Evolutionary conservation across 1,139 yeast species (phyloP), one percentile per base, ranked within the genome.

Genomic region (Lodderomyces pseudojiufengensis): DNA sequence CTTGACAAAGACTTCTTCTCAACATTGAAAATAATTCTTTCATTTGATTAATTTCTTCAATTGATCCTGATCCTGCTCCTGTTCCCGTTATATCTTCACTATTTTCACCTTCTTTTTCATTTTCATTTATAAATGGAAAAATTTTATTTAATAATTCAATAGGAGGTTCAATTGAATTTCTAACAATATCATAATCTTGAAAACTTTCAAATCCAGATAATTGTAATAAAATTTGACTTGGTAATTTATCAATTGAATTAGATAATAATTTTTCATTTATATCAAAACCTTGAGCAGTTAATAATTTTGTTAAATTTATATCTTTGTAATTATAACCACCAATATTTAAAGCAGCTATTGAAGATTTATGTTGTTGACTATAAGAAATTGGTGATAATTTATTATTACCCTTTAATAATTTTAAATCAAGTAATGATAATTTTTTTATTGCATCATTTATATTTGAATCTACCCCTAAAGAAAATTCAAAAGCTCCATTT

Each of bases 161-260:
- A 2, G 67, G 68, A 1, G 68, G 68, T 25, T 59, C 61, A 2
- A 54, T 28, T 3, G 42, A 30, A 33, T 49, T 52, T 29, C 68
- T 44, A 5, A 38, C 34, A 10, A 61, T 43, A 4, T 40, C 25
- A 42, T 61, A 61, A 4, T 49, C 43, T 5, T 45, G 47, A 4
- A 46, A 35, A 12, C 37, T 31, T 4, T 45, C 38, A 38, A 63
- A 63, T 4, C 66, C 67, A 0, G 67, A 57, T 30, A 49, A 34
- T 28, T 48, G 45, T 30, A 50, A 48, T 24, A 59, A 34, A 14
- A 39, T 33, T 9, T 44, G 36, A 29, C 42, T 40, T 1, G 59
- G 52, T 22, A 58, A 37, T 13, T 42, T 40, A 21, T 44, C 39
- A 10, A 52, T 39, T 11, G 43, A 46, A 15, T 41, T 35, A 23